Percentiles rank a stretch among this genome's conserved stretches.
Conservation (phyloP, 805 yeast species). For the Wilhelminamyces savonicus region DNA sequence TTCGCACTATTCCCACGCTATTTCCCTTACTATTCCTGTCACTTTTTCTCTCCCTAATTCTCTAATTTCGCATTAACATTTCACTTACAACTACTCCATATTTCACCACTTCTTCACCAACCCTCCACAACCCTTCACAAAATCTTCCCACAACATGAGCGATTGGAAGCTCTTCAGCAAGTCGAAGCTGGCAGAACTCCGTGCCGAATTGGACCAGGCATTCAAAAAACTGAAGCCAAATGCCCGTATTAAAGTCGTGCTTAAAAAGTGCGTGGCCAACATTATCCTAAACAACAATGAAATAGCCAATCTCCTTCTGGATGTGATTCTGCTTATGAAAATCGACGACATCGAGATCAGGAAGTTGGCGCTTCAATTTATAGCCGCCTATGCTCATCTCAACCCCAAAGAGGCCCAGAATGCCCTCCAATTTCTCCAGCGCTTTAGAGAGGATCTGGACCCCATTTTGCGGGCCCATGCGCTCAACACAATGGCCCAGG, state of each 20-base stretch:
- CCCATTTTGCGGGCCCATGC: conserved; percentile 54
- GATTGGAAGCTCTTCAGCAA: conserved; percentile 34
- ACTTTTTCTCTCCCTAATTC: too few relatives aligned
- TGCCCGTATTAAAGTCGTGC: conserved; percentile 25
- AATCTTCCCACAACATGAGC: conserved; percentile 15
- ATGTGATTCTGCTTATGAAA: conserved; percentile 48
- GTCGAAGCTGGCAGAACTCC: conserved; percentile 32
- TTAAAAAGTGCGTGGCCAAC: conserved; percentile 77
- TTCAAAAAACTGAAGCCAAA: conserved; percentile 36
- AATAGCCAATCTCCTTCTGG: conserved; percentile 60
- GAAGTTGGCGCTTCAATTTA: conserved; percentile 62
- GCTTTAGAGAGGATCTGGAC: conserved; percentile 45
- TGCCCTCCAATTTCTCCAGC: conserved; percentile 48
- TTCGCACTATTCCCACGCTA: too few relatives aligned
- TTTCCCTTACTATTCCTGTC: too few relatives aligned
- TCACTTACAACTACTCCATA: too few relatives aligned
- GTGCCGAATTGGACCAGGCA: conserved; percentile 38
- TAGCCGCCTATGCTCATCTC: conserved; percentile 53
- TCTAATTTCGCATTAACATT: too few relatives aligned
- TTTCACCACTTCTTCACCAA: too few relatives aligned
- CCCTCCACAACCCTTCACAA: too few relatives aligned
- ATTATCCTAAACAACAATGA: conserved; percentile 79
- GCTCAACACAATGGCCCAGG: conserved; percentile 54
- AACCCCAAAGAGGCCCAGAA: conserved; percentile 51
- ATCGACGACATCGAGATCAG: conserved; percentile 61